Conservation (phyloP, 1,284 basidiomycete species). For the Papiliotrema fonsecae region DNA sequence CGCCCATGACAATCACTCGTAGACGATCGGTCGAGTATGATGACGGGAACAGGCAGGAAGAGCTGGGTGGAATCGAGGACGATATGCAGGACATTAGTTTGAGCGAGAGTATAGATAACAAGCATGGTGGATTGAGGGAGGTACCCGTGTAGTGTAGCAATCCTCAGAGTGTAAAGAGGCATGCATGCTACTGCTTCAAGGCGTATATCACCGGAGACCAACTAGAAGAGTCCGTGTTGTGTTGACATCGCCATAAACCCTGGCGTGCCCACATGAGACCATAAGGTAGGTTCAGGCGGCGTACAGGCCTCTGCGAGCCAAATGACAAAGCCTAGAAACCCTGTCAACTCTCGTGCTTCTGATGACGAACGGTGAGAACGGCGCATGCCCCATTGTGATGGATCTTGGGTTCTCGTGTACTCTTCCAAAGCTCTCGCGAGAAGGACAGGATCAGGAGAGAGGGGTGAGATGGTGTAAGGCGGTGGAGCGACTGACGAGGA, state of each 20-base stretch:
- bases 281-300: neutral
- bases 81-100: conserved; percentile 28
- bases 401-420: conserved; percentile 10
- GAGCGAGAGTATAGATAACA: conserved; percentile 3
- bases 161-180: too few species aligned
- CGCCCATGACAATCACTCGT: conserved; percentile 5
- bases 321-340: neutral
- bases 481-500: neutral
- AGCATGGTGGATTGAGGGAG: conserved; percentile 4
- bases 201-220: too few species aligned
- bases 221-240: too few species aligned
- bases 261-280: too few species aligned
- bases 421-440: conserved; percentile 8
- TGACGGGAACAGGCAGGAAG: neutral
- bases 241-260: too few species aligned
- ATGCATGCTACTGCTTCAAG: too few species aligned
- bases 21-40: neutral
- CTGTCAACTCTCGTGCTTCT: neutral
- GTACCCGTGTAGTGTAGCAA: too few species aligned
- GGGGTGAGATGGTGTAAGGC: neutral
- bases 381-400: conserved; percentile 16
- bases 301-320: neutral
- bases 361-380: conserved; percentile 1
- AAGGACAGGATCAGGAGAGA: neutral
- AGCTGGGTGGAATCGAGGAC: conserved; percentile 16